Percentiles rank a stretch among this genome's conserved stretches.
phyloP scores from a whole-genome alignment of 352 stramenopile species.

The Proteromonas lacertae region DNA sequence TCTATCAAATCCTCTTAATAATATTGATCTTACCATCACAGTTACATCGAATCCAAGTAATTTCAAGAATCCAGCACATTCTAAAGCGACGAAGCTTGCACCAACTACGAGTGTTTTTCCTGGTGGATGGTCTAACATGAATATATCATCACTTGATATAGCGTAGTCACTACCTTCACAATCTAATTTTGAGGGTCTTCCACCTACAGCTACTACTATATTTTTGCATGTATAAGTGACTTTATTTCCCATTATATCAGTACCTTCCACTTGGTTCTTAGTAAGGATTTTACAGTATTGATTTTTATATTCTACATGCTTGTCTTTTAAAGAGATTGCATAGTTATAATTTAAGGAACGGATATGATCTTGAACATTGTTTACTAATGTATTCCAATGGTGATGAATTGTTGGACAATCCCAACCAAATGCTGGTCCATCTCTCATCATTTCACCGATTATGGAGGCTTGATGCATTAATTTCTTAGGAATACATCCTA shows the following conservation, averaged over 20 bases:
- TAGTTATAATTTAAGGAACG: conserved; percentile 93
- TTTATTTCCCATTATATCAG: conserved; percentile 35
- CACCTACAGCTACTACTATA: conserved; percentile 71
- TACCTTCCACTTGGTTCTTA: conserved; percentile 47
- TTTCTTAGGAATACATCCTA: too few species aligned
- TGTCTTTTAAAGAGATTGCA: conserved; percentile 65
- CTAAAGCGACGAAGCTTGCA: conserved; percentile 81
- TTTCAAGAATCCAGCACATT: conserved; percentile 74
- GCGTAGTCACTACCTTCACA: conserved; percentile 55
- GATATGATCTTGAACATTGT: conserved; percentile 82
- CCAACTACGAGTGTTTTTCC: conserved; percentile 84
- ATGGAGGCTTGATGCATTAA: conserved; percentile 71
- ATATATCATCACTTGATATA: conserved; percentile 61
- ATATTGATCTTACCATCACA: conserved; percentile 75
- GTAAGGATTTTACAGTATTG: conserved; percentile 16
- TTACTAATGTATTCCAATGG: conserved; percentile 51
- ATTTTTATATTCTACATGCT: conserved; percentile 68
- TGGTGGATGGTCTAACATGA: conserved; percentile 19
- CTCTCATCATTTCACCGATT: conserved; percentile 42
- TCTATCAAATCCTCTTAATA: conserved; percentile 83
- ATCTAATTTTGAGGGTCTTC: conserved; percentile 39
- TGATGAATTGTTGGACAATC: conserved; percentile 13
- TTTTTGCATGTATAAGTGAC: conserved; percentile 47
- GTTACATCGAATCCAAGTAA: conserved; percentile 30
- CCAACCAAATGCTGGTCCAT: conserved; percentile 49